A percentile compares a stretch with the other conserved stretches of the same genome.
Conservation (phyloP, 345 rosid species). For the Lumnitzera racemosa region DNA sequence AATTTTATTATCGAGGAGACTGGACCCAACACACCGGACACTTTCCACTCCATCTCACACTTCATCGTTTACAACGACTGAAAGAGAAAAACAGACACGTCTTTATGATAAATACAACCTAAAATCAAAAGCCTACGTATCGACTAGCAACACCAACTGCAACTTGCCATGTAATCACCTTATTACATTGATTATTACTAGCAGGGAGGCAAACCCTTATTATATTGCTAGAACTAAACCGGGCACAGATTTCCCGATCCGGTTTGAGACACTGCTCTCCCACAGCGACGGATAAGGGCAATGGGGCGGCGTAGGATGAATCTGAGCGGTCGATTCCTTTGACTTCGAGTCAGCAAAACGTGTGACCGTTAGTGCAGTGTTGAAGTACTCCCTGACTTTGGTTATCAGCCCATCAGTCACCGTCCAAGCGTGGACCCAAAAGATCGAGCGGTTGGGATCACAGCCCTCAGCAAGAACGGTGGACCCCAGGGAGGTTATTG, state of each 20-base stretch:
- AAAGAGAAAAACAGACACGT: too few relatives aligned
- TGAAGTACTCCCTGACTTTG: conserved; percentile 84
- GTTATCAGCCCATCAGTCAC: conserved; percentile 81
- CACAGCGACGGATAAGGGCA: conserved; percentile 50
- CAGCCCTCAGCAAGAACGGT: conserved; percentile 83
- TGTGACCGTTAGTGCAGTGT: conserved; percentile 84
- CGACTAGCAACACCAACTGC: too few relatives aligned
- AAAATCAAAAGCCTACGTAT: too few relatives aligned
- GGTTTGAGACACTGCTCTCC: conserved; percentile 77
- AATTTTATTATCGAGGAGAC: too few relatives aligned
- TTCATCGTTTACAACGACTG: too few relatives aligned
- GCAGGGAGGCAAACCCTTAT: neutral
- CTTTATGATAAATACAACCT: too few relatives aligned
- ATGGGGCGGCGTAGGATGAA: conserved; percentile 14
- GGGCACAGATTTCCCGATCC: conserved; percentile 73
- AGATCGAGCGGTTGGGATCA: conserved; percentile 39
- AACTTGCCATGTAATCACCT: too few relatives aligned
- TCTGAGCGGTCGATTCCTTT: neutral
- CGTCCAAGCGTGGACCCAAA: conserved; percentile 98
- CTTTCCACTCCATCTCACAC: too few relatives aligned
- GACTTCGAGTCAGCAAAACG: conserved; percentile 43
- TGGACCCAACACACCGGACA: too few relatives aligned
- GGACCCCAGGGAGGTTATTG: conserved; percentile 49
- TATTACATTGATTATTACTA: too few relatives aligned
- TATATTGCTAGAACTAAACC: conserved; percentile 66